Evolutionary conservation across 306 rosid species (phyloP).

Genomic region (Cyclanthera cordifolia): DNA sequence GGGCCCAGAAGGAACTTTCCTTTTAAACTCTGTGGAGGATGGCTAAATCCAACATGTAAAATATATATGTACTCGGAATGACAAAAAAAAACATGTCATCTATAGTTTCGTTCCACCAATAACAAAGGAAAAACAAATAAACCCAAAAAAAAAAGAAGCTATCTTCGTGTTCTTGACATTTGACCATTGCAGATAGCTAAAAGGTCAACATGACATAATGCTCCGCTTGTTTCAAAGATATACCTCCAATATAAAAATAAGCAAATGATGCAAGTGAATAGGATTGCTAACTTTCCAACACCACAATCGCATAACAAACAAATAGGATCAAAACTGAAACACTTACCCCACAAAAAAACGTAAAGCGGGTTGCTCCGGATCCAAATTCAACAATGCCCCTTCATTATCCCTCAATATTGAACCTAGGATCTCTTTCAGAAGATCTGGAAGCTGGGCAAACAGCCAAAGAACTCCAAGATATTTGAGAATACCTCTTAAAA

Average conservation of each 20-base stretch:
- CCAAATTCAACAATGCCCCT: slow-evolving; percentile 92
- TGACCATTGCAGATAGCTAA: neutral
- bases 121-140: no score
- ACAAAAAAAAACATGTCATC: no score
- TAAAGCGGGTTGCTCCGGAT: slow-evolving; percentile 97
- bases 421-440: slow-evolving; percentile 82
- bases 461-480: slow-evolving; percentile 98
- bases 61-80: no score
- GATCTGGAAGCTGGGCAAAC: slow-evolving; percentile 92
- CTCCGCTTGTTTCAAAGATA: neutral
- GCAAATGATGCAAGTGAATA: slow-evolving; percentile 3
- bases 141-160: neutral
- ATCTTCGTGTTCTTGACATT: neutral
- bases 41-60: no score
- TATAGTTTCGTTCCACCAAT: no score
- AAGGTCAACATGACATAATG: neutral
- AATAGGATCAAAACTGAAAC: slow-evolving; percentile 7
- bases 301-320: neutral
- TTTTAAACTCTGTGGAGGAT: no score
- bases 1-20: no score
- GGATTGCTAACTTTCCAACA: neutral
- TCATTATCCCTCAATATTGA: slow-evolving; percentile 96
- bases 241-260: neutral
- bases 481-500: slow-evolving; percentile 89
- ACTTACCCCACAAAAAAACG: slow-evolving; percentile 95